Evolutionary conservation across 495 filamentous ascomycete genomes (phyloP).

Genomic region (Podospora didyma): DNA sequence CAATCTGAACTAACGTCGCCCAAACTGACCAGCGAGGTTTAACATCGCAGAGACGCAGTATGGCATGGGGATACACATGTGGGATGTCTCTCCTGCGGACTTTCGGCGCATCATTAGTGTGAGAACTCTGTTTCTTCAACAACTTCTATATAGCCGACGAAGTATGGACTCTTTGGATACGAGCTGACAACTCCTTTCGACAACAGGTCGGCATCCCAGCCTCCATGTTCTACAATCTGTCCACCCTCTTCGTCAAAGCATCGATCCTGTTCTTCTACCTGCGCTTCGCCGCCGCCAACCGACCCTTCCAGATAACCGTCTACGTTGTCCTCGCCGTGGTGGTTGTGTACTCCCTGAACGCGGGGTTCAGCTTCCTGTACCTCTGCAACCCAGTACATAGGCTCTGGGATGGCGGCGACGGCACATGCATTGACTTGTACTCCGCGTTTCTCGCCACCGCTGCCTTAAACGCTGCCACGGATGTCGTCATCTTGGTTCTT

Average conservation of each 20-base stretch:
- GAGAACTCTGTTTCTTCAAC: no score
- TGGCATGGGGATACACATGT: conserved; percentile 3
- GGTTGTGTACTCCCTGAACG: conserved; percentile 16
- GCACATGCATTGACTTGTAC: conserved; percentile 16
- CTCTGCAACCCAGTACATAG: conserved; percentile 20
- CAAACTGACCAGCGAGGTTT: background rate
- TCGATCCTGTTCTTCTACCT: conserved; percentile 30
- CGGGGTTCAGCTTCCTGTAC: conserved; percentile 18
- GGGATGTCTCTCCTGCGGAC: conserved; percentile 4
- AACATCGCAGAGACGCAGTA: background rate
- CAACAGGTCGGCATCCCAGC: conserved; percentile 17
- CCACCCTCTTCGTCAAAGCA: conserved; percentile 28
- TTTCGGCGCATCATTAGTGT: conserved; percentile 2
- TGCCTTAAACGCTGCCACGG: conserved; percentile 18
- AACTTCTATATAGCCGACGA: no score
- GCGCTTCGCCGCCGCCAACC: conserved; percentile 16
- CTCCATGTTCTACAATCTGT: conserved; percentile 19
- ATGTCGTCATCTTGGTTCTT: conserved; percentile 16
- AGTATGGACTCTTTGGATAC: background rate
- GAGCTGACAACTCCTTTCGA: background rate
- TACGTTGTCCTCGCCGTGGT: conserved; percentile 21
- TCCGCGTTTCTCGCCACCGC: conserved; percentile 12
- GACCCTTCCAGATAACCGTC: conserved; percentile 17
- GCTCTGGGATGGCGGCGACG: conserved; percentile 22
- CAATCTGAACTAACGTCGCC: background rate